Base-by-base conservation (phyloP, 148 eudicot species). In the Gaultheria prostrata region DNA sequence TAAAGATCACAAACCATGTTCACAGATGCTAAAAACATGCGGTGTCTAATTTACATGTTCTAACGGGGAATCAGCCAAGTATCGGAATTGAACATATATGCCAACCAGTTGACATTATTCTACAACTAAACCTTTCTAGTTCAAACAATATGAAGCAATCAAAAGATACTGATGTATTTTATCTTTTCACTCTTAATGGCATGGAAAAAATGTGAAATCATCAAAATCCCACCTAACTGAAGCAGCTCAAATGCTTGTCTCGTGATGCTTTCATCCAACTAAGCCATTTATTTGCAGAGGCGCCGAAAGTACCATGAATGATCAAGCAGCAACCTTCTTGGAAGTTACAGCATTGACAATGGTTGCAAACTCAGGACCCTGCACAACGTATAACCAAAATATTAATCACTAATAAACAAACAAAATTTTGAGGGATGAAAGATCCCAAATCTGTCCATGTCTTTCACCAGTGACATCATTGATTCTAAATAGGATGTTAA, bases 361-460 rank as follows among this genome's bases (percentile, higher is more conserved):
- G 30, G 98, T 91, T 28, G 98, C 98, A 80, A 96, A 96, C 86
- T 96, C 98, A 48, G 94, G 95, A 71, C 98, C 98, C 98, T 96
- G 90, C 89, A 92, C 26, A 59, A 85, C 59, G 76, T 15, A 63
- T 70, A 73, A 74, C 35, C 30, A 78, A 82, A 74, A 13, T 43
- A 43, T 32, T 33, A 39, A 28, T 32, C 5, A 56, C 28, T 33
- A 21, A 21, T 12, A 21, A 3, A 75, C 24, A 3, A 35, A 21
- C 3, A n/a, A 13, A 43, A 32, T 54, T 56, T 56, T 17, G 33
- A 21, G 26, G 20, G 43, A 70, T 17, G 28, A 70, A 49, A 48
- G 28, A 46, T 11, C 30, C 30, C 28, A 70, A 50, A 18, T 81
- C 24, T 45, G 2, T 28, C 70, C 32, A 9, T 15, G 6, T 13